Evolutionary conservation across 805 yeast species (phyloP).

Genomic region (Yamadazyma sp.): DNA sequence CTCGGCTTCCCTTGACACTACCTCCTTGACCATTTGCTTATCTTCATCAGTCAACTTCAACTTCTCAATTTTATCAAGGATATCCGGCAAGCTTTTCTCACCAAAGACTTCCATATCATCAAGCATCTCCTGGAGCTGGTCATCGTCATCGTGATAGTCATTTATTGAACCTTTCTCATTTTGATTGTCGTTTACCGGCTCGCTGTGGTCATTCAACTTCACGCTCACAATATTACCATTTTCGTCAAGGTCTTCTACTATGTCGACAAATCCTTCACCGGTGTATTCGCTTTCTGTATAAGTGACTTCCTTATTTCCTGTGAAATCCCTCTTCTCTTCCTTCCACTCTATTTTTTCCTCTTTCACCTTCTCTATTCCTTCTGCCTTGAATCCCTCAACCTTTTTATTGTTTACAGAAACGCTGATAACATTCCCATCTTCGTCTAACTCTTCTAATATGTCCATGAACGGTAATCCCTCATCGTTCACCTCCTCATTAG

Average conservation of each 20-base stretch:
- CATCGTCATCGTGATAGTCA: slow-evolving; percentile 5
- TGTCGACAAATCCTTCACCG: slow-evolving; percentile 50
- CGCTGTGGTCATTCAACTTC: slow-evolving; percentile 9
- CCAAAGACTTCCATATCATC: slow-evolving; percentile 35
- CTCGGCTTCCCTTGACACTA: slow-evolving; percentile 20
- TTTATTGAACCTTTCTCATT: background rate
- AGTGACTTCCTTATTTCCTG: too few relatives aligned
- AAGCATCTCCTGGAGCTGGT: slow-evolving; percentile 29
- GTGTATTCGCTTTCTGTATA: too few relatives aligned
- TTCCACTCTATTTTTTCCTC: background rate
- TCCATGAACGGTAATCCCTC: slow-evolving; percentile 63
- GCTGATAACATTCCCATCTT: slow-evolving; percentile 65
- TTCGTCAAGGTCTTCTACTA: slow-evolving; percentile 75
- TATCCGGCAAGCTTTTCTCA: slow-evolving; percentile 23
- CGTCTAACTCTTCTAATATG: slow-evolving; percentile 76
- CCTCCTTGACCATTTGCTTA: slow-evolving; percentile 25
- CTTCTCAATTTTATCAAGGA: slow-evolving; percentile 24
- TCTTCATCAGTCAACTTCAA: slow-evolving; percentile 29
- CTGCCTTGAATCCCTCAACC: background rate
- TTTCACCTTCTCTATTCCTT: background rate
- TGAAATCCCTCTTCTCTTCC: background rate
- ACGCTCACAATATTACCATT: slow-evolving; percentile 62
- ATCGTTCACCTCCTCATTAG: slow-evolving; percentile 25
- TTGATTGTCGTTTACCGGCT: slow-evolving; percentile 1
- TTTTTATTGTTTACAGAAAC: slow-evolving; percentile 17